Evolutionary conservation across 768 basidiomycete species (phyloP), one percentile per base, ranked within the genome.

Genomic region (Naganishia randhawae): DNA sequence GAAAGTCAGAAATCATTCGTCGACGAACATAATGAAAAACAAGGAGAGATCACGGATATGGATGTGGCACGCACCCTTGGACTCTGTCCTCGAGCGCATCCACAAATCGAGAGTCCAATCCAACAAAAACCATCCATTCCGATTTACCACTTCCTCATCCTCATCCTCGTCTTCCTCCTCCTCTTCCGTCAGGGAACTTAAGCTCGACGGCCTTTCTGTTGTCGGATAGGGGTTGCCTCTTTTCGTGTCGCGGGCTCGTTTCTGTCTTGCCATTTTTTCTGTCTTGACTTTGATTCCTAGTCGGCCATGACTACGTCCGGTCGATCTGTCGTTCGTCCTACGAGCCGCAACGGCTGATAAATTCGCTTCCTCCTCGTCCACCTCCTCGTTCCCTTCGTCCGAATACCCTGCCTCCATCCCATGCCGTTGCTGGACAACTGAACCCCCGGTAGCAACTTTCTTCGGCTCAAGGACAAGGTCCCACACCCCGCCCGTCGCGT

Each of bases 111-210:
- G 35, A 7, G 39, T 35, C 66, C 66, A 67, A 19, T 31, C 50
- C 16, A 67, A 22, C 54, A 67, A 33, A 22, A 37, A 17, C 66
- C 66, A 67, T 3, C 53, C 66, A 27, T 54, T 25, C 29, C 48
- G 41, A 19, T 50, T n/a, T 10, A 67, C 66, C 52, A 54, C 66
- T 42, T 67, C 66, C 7, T 48, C 57, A 16, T 57, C 55, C 11
- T 57, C 55, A 22, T 57, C 55, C 1, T 61, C 57, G 9, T 61
- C 57, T 2, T 61, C 57, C 10, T 61, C 57, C 13, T 61, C 57
- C 37, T 25, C 39, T 25, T 61, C 57, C 5, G 57, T 61, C 39
- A 61, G 27, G 22, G 57, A 39, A 61, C 57, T 61, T 39, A 39
- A 61, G 27, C 57, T 61, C n/a, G 39, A 39, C 25, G 35, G 27